A percentile compares a stretch with the other conserved stretches of the same genome.
These are phyloP conservation scores for Rhododendron ovatum DNA, from an alignment of 148 eudicot species.

Conservation along the genomic window DNA sequence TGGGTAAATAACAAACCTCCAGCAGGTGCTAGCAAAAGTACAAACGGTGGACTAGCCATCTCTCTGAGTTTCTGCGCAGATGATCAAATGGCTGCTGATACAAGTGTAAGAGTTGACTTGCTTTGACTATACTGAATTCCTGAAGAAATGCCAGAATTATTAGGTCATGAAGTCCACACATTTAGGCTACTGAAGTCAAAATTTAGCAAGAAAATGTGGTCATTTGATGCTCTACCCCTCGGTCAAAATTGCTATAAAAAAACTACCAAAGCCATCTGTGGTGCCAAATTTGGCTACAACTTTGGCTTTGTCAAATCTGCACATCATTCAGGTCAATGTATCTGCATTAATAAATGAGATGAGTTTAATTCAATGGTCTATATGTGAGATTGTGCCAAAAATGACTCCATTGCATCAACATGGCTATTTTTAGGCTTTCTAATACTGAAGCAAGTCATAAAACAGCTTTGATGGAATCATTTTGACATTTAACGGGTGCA, in stretches of 20 bases:
- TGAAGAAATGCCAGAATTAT: not conserved
- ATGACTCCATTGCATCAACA: not conserved
- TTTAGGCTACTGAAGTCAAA: too few species aligned
- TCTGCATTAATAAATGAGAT: too few species aligned
- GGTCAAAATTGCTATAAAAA: not conserved
- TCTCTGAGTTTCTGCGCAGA: slow-evolving; percentile 72
- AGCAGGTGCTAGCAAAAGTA: slow-evolving; percentile 50
- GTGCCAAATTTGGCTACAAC: not conserved
- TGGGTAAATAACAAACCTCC: slow-evolving; percentile 60
- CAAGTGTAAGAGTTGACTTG: slow-evolving; percentile 37
- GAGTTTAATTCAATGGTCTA: not conserved
- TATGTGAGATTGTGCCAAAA: not conserved
- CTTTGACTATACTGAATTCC: not conserved
- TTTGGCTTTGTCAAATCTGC: not conserved
- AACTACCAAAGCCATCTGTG: not conserved
- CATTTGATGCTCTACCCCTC: not conserved
- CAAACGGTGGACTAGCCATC: slow-evolving; percentile 64
- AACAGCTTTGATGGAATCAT: not conserved
- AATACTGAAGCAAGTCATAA: too few species aligned
- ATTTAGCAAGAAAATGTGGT: too few species aligned
- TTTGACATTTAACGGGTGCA: not conserved
- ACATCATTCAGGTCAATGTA: too few species aligned
- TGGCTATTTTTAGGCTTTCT: not conserved
- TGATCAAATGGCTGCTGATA: slow-evolving; percentile 69
- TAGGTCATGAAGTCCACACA: too few species aligned